Conservation (phyloP, 768 basidiomycete species). For the Boletus vermiculosoides region DNA sequence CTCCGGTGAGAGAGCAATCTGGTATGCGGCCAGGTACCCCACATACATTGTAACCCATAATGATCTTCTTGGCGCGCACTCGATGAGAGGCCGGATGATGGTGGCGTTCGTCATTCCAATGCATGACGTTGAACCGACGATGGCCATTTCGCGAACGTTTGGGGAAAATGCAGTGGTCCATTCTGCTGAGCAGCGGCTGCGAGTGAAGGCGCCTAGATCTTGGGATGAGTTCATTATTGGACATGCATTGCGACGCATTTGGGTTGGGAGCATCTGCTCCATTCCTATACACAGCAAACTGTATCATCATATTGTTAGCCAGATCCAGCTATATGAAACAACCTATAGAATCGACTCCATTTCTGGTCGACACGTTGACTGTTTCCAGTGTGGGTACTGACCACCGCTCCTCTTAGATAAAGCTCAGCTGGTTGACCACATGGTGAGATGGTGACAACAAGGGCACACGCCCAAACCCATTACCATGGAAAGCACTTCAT, state of each 20-base stretch:
- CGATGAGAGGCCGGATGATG: not conserved
- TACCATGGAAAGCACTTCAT: not conserved
- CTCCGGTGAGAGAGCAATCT: not conserved
- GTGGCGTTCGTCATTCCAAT: not conserved
- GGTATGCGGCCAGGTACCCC: not conserved
- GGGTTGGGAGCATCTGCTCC: not conserved
- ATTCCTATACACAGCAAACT: not conserved
- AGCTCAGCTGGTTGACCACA: not conserved
- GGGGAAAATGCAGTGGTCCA: too few relatives aligned
- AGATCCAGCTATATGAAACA: not conserved
- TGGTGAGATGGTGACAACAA: constrained; percentile 1
- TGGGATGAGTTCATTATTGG: not conserved
- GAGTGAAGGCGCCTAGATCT: not conserved
- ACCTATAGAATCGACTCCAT: not conserved
- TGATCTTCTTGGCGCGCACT: not conserved
- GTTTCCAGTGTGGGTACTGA: not conserved
- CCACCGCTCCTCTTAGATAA: not conserved
- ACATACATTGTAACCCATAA: not conserved
- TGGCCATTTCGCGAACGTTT: too few relatives aligned
- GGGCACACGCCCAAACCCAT: not conserved
- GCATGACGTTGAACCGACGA: not conserved
- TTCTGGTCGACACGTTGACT: not conserved
- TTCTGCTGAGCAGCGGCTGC: not conserved
- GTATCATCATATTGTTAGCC: not conserved
- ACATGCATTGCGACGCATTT: not conserved